Base-by-base conservation (phyloP, 1,284 basidiomycete species). In the Cutaneotrichosporon cavernicola region DNA sequence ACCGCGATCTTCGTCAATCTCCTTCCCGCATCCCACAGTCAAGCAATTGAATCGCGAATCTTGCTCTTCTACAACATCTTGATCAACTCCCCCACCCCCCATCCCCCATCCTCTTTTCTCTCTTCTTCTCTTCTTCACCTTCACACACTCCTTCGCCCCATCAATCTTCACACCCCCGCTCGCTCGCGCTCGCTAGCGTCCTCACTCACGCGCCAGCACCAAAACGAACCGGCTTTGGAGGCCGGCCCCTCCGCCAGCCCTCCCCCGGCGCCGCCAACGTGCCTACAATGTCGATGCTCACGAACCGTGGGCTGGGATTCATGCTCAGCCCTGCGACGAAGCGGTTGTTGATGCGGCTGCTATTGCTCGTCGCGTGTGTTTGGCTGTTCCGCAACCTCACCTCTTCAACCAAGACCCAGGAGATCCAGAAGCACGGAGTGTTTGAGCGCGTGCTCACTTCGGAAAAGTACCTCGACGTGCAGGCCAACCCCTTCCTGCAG, bases 401-500 rank as follows among this genome's bases (percentile, higher is more conserved):
- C 68, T 47, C 68, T 1, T 51, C 65, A 10, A n/a, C 43, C 14
- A 62, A 66, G 38, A 16, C 63, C 1, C 75, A 74, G 52, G 86
- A 90, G 79, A 92, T 92, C 64, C 84, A 87, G 66, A 84, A 86
- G 58, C 89, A 91, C 73, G 90, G 89, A 74, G 89, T 97, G 52
- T 85, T 97, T 56, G 92, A 97, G 79, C 87, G 84, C 85, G 90
- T 94, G 36, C 88, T 91, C 0, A 83, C 90, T 21, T 84, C 88
- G n/a, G 91, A 92, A 78, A 90, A 89, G 75, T 85, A 85, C 14
- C 85, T 97, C 40, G 93, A 97, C 83, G 88, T 91, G 9, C 89
- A 91, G 67, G 89, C 88, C 68, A 87, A 94, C 81, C 86, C 87
- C 21, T 97, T 94, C 75, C 79, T 97, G 46, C 95, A 97, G 81